Evolutionary conservation across 805 yeast genomes (phyloP).

Genomic region (Nakazawaea ishiwadae): DNA sequence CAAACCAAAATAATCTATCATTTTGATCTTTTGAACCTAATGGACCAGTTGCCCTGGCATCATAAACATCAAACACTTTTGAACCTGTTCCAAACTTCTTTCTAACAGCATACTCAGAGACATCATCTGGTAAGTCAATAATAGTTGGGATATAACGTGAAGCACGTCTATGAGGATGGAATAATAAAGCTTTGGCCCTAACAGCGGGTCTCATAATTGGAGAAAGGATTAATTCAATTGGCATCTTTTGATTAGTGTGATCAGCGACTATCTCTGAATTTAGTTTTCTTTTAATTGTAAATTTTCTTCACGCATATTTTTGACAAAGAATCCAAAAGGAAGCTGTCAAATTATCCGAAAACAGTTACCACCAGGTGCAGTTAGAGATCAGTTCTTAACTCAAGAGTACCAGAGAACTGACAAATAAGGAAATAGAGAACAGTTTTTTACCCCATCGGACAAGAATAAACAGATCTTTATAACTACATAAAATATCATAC

Average conservation of each 20-base stretch:
- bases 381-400: no score
- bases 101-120: constrained; percentile 42
- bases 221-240: constrained; percentile 51
- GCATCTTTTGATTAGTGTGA: constrained; percentile 43
- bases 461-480: no score
- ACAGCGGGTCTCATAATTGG: constrained; percentile 60
- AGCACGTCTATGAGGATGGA: constrained; percentile 51
- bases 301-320: no score
- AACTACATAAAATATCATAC: no score
- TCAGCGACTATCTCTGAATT: no score
- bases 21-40: constrained; percentile 37
- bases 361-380: no score
- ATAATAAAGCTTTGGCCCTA: constrained; percentile 46
- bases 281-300: no score
- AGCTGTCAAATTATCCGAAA: no score
- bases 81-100: constrained; percentile 60
- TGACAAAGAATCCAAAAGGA: no score
- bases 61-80: constrained; percentile 50
- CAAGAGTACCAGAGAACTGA: no score
- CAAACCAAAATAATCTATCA: constrained; percentile 46
- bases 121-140: constrained; percentile 34
- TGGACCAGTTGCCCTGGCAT: constrained; percentile 34
- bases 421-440: no score
- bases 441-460: no score
- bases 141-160: constrained; percentile 53